Base-by-base conservation (phyloP, 495 filamentous ascomycete genomes). In the Trichoderma gamsii region DNA sequence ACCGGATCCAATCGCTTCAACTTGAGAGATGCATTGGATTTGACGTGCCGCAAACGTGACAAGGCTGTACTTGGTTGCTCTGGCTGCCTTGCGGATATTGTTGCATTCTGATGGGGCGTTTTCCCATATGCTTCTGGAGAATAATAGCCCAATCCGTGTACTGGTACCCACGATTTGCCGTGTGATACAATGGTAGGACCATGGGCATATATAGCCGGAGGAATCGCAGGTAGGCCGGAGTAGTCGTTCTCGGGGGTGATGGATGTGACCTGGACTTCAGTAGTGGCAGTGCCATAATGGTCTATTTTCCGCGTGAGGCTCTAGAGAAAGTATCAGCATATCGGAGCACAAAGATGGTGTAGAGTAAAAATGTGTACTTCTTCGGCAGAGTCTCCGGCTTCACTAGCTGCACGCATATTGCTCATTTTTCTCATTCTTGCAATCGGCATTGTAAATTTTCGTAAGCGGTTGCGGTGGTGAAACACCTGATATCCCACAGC, bases 401-500 rank as follows among this genome's bases (percentile, higher is more conserved):
- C 67, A 44, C 52, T 71, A 51, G 49, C 72, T 23, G 69, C 25
- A 15, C 23, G 23, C 9, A 25, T 71, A 18, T 69, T 11, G 64
- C 77, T 72, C 64, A 70, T 73, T 41, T 70, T 73, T 63, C 78
- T 72, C 49, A 69, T 74, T 56, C 69, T 72, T 12, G 72, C 76
- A 69, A 78, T 74, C 70, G 76, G 78, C 51, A 80, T 69, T 12
- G 79, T 81, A 64, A 84, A 75, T 70, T 86, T 78, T 16, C 80
- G 80, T 35, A 88, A 75, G 65, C 84, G 83, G 63, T 82, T 81
- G 3, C 86, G 84, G 63, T 85, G 79, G 65, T 82, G 81, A 69
- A 86, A 92, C 65, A 93, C 90, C 35, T 88, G 83, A 38, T 83
- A 81, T 18, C 91, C 91, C 56, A 91, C 90, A 13, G 85, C 82